Percentiles rank a stretch among this genome's conserved stretches.
Evolutionary conservation across 805 yeast genomes (phyloP).

Genomic region (Kregervanrija pseudodelftensis): DNA sequence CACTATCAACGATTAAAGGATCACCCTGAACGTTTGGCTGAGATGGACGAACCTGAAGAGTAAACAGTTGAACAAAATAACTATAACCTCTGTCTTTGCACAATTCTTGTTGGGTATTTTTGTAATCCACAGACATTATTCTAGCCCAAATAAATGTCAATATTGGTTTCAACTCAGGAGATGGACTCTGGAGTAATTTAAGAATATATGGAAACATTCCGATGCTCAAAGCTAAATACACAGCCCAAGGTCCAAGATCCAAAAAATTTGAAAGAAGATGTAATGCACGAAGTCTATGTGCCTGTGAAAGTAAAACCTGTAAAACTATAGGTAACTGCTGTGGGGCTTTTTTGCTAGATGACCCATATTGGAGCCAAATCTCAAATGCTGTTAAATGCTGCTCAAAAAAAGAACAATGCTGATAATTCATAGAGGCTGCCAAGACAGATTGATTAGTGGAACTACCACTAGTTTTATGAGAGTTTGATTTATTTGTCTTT

Average conservation of each 20-base stretch:
- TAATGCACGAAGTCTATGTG: conserved; percentile 84
- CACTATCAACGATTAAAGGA: conserved; percentile 20
- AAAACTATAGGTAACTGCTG: conserved; percentile 91
- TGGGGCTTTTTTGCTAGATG: conserved; percentile 79
- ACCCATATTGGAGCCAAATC: conserved; percentile 88
- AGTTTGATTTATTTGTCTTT: not conserved
- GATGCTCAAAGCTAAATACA: conserved; percentile 81
- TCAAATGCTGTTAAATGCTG: conserved; percentile 96
- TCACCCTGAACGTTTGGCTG: conserved; percentile 16
- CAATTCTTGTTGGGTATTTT: conserved; percentile 84
- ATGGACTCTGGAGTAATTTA: conserved; percentile 86
- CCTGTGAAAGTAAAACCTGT: conserved; percentile 89
- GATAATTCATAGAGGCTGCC: conserved; percentile 40
- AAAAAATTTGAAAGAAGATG: conserved; percentile 76
- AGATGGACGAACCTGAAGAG: conserved; percentile 28
- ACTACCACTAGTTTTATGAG: not conserved
- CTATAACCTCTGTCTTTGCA: conserved; percentile 86
- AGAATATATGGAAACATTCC: conserved; percentile 95
- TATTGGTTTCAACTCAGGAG: conserved; percentile 90
- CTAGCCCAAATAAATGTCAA: conserved; percentile 96
- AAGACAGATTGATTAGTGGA: not conserved
- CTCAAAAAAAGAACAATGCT: conserved; percentile 90
- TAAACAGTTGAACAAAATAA: conserved; percentile 77
- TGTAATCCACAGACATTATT: conserved; percentile 90
- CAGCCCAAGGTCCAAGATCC: conserved; percentile 98